Evolutionary conservation across 2,329 filamentous ascomycete genomes (phyloP), one percentile per base, ranked within the genome.

Genomic region (Tolypocladium capitatum): DNA sequence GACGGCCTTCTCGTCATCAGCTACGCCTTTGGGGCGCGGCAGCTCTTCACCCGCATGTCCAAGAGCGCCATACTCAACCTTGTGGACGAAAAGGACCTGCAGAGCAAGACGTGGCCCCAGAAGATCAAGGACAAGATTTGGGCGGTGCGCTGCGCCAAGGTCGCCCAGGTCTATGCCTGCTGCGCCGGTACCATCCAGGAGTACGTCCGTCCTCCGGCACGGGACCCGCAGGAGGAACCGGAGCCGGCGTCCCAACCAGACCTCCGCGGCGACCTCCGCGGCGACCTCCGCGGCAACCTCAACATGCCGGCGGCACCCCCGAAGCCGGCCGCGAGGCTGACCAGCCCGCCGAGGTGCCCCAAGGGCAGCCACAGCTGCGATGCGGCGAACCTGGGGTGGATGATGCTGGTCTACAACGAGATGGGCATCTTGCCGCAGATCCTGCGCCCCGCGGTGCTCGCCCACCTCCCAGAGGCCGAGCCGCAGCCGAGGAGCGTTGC

Each of bases 331-430:
- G 52, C 53, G 18, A 47, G 54, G 16, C 52, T 72, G 4, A 68
- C 64, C 1, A 67, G 62, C 31, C 61, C 57, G 1, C 65, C 72
- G 3, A 65, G 74, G 32, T 78, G 74, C 48, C 71, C 72, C 16
- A 72, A 66, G 48, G 70, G 71, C 0, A 72, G 67, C 47, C 72
- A 71, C 47, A 60, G 63, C 55, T 78, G 74, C 47, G 75, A 78
- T 51, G 72, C 73, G 0, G 67, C 68, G 0, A 76, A 74, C 46
- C 61, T 78, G 0, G 74, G 74, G 3, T 78, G 73, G 72, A 55
- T 75, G 32, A 73, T 77, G 68, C 62, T 75, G n/a, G 60, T 69
- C 0, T 72, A 70, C 46, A 69, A 70, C 45, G 70, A 76, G 52
- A 60, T 75, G 46, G 64, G 66, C 38, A 58, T 76, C 1, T 54